These are phyloP conservation scores for Camellia japonica DNA, from an alignment of 148 eudicot genomes.

Conservation along the genomic window DNA sequence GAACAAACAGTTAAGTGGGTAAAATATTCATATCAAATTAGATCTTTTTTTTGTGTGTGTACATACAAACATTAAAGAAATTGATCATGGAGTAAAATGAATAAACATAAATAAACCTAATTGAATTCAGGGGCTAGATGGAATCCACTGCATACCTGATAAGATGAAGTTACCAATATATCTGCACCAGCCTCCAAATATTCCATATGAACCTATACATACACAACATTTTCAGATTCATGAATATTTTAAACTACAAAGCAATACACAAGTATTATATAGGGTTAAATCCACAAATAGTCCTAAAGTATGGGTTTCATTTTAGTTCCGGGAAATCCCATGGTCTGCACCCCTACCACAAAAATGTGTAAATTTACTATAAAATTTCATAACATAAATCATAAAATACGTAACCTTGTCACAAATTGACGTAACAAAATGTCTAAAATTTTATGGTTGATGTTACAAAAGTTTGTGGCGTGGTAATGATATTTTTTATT, in stretches of 20 bases:
- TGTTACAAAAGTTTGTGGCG: too few species aligned
- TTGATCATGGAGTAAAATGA: neutral
- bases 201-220: constrained; percentile 73
- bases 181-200: constrained; percentile 92
- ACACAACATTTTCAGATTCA: neutral
- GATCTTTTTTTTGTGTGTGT: neutral
- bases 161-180: constrained; percentile 72
- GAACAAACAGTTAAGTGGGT: neutral
- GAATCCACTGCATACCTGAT: constrained; percentile 55
- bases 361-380: too few species aligned
- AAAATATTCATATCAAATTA: neutral
- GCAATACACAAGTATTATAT: neutral
- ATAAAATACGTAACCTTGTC: too few species aligned
- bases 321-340: too few species aligned
- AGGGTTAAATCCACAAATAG: too few species aligned
- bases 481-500: too few species aligned
- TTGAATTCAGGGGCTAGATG: neutral
- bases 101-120: neutral
- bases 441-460: too few species aligned
- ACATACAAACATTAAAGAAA: too few species aligned
- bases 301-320: too few species aligned
- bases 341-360: too few species aligned
- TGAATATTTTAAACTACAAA: constrained; percentile 2
- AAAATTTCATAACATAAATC: too few species aligned
- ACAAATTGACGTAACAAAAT: too few species aligned